Base-by-base conservation (phyloP, 176 grass and related monocot genomes). In the Bolboschoenus planiculmis region DNA sequence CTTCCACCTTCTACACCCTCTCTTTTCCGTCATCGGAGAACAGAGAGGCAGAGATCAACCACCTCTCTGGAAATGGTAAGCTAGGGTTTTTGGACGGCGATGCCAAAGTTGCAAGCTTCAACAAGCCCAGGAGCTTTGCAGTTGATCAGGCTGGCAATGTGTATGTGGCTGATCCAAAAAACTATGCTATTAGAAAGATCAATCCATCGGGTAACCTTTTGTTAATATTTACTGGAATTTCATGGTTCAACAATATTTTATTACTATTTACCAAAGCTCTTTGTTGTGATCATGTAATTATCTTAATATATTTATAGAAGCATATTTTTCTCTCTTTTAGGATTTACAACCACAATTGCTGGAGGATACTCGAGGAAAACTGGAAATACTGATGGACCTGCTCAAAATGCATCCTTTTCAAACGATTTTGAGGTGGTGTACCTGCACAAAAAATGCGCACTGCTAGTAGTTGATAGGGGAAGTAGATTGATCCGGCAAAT, bases 401-500 rank as follows among this genome's bases (percentile, higher is more conserved):
- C 90, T 23, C 92, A 94, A 71, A 94, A 94, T 85, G 92, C 92
- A 42, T 86, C 90, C 0, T 92, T 94, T 71, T 92, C 90, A 0
- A 4, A 50, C 36, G 88, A 92, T 37, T 94, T 92, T 83, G 90
- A 92, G 88, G 81, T 94, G 31, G 83, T 81, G n/a, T 94, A 92
- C 84, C 59, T 92, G 16, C 87, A 85, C 11, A 85, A 88, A 86
- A 86, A 82, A 3, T 94, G 92, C 84, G 83, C 92, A 61, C 67
- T 94, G 46, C 54, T 94, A 60, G 18, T 94, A 30, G 71, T 86
- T 65, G 92, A 94, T 85, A 85, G 90, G 86, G 92, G 81, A 67
- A 91, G 83, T 83, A 54, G 70, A 7, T 43, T 92, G 81, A 85
- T 94, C 78, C 83, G 92, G 34, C 88, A 86, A 88, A 90, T 94